Conservation (phyloP, 345 rosid genomes). For the Eucalyptus cladocalyx region DNA sequence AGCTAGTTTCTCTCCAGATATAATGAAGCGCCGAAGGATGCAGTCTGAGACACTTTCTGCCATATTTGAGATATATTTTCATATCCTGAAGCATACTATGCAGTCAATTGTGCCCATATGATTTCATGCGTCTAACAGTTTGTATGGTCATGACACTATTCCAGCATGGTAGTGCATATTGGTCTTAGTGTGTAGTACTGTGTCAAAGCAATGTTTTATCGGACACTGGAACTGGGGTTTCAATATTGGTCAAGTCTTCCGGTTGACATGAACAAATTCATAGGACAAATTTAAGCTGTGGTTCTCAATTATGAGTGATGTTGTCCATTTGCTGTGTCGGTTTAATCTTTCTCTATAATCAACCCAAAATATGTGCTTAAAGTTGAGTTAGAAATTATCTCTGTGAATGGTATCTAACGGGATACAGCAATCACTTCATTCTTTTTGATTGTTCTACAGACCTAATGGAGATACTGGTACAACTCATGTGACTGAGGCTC, state of each 20-base stretch:
- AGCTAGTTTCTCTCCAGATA: constrained; percentile 49
- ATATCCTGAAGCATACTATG: constrained; percentile 70
- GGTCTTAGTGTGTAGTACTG: not conserved
- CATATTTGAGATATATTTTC: constrained; percentile 83
- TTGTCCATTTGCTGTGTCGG: not conserved
- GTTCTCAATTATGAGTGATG: not conserved
- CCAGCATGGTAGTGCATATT: not conserved
- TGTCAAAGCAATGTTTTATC: not conserved
- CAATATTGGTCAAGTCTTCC: not conserved
- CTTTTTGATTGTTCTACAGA: not conserved
- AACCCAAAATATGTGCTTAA: not conserved
- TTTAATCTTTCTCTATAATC: not conserved
- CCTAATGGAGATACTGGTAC: constrained; percentile 16
- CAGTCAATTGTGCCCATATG: constrained; percentile 40
- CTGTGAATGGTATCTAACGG: not conserved
- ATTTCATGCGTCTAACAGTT: not conserved
- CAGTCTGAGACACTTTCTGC: constrained; percentile 72
- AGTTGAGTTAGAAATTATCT: not conserved
- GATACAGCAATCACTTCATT: not conserved
- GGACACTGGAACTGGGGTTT: not conserved
- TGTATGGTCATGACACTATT: not conserved
- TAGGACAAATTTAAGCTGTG: not conserved
- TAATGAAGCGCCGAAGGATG: constrained; percentile 50
- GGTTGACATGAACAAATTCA: not conserved
- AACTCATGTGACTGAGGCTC: constrained; percentile 24